Base-by-base conservation (phyloP, 495 filamentous ascomycete genomes). In the Tetracladium setigerum region DNA sequence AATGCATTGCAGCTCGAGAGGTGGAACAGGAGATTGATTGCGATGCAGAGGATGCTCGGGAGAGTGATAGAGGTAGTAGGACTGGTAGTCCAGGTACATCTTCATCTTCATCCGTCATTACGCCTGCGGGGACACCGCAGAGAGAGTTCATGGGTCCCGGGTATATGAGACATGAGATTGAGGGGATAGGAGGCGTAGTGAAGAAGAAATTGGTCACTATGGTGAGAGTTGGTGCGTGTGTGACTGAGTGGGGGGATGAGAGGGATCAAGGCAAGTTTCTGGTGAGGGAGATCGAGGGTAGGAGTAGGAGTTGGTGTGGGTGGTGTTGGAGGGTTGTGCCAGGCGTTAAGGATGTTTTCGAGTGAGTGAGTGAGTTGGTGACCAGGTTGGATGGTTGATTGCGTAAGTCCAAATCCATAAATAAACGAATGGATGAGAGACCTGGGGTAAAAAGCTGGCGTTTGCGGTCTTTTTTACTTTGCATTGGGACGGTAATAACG, bases 191-290 rank as follows among this genome's bases (percentile, higher is more conserved):
- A 12, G 89, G 89, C 0, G 71, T 80, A 9, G 77, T 95, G 39
- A 95, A 91, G 72, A 84, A 81, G 48, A 91, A 87, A 65, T 66
- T 80, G 7, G 84, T 87, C 62, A 81, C 82, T 53, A 78, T 83
- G 56, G 78, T 90, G 12, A 69, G 73, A 48, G 78, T 95, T 1
- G 89, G 89, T 12, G 84, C 83, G 15, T 87, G 82, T 49, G 89
- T 95, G 30, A 79, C 78, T 44, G 85, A 91, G 58, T 85, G 79
- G 64, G 84, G 86, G 49, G 86, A 92, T 61, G 89, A 92, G 68
- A 71, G 77, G 40, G 78, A 78, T 22, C 71, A 61, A 37, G 66
- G 63, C 4, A 68, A 70, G 50, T 72, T 72, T 41, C 58, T 86
- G 27, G 67, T 66, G 1, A 46, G 78, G n/a, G 82, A 86, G 63